Evolutionary conservation across 2,329 filamentous ascomycete species (phyloP).

Genomic region (Endocalyx cinctus): DNA sequence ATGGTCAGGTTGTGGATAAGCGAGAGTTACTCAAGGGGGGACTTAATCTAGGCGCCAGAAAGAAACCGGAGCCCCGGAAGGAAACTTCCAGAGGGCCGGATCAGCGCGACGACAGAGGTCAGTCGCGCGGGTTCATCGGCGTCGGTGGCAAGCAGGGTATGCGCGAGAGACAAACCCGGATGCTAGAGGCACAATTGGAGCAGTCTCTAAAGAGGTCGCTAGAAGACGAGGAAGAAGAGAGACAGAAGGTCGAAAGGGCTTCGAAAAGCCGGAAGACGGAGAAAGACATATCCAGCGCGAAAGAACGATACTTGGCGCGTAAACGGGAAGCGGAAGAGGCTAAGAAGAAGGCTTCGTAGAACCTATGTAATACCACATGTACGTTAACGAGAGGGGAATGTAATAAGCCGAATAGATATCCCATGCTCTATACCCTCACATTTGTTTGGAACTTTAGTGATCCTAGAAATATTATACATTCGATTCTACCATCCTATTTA

Average conservation of each 20-base stretch:
- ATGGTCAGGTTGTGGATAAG: slow-evolving; percentile 80
- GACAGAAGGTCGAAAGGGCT: slow-evolving; percentile 56
- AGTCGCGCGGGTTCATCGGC: slow-evolving; percentile 32
- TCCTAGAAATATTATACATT: not conserved
- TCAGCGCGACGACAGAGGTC: slow-evolving; percentile 26
- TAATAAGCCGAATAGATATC: slow-evolving; percentile 3
- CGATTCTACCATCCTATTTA: no score
- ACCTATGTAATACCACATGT: slow-evolving; percentile 3
- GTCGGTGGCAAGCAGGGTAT: slow-evolving; percentile 58
- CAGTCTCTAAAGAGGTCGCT: slow-evolving; percentile 66
- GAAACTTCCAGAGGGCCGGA: slow-evolving; percentile 24
- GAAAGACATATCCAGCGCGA: slow-evolving; percentile 69
- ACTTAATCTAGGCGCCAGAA: slow-evolving; percentile 65
- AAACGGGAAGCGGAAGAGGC: slow-evolving; percentile 71
- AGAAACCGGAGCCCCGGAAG: slow-evolving; percentile 42
- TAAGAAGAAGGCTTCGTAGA: slow-evolving; percentile 39
- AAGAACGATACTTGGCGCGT: slow-evolving; percentile 73
- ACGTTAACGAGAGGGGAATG: slow-evolving; percentile 1
- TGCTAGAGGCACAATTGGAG: slow-evolving; percentile 75
- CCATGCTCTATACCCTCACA: not conserved
- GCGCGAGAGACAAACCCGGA: slow-evolving; percentile 70
- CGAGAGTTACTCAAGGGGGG: slow-evolving; percentile 72
- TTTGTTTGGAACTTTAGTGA: not conserved
- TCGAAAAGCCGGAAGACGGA: slow-evolving; percentile 76
- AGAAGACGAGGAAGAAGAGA: slow-evolving; percentile 64